Evolutionary conservation across 257 asterid genomes (phyloP).

Genomic region (Fraxinus cuspidata): DNA sequence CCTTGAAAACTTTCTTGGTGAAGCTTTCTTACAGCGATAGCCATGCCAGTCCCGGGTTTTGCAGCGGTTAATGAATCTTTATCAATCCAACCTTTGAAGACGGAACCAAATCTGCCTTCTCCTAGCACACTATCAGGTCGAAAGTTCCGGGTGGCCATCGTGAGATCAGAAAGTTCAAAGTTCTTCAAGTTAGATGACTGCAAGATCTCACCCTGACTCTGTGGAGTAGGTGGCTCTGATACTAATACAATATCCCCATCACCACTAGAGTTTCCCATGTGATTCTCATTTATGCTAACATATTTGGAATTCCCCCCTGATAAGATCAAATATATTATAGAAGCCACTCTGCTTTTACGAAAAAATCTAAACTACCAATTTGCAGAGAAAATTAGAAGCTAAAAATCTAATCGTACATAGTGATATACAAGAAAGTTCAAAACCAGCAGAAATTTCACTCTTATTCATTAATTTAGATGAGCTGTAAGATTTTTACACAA

Average conservation of each 20-base stretch:
- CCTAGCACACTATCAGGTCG: constrained; percentile 84
- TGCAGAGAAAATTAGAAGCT: no score
- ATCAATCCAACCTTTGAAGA: constrained; percentile 91
- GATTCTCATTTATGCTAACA: constrained; percentile 47
- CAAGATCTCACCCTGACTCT: constrained; percentile 89
- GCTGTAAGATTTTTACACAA: no score
- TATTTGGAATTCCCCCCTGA: constrained; percentile 54
- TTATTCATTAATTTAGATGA: no score
- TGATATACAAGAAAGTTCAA: no score
- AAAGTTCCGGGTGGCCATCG: constrained; percentile 74
- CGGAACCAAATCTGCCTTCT: constrained; percentile 89
- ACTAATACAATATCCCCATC: constrained; percentile 41
- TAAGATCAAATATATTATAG: constrained; percentile 4
- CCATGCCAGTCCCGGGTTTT: constrained; percentile 75
- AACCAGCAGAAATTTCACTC: no score
- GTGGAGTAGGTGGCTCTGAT: constrained; percentile 50
- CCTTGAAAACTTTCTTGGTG: constrained; percentile 77
- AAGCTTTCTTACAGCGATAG: constrained; percentile 79
- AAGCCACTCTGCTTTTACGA: background rate
- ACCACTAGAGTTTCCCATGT: constrained; percentile 38
- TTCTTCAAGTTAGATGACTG: constrained; percentile 69
- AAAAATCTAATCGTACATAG: no score
- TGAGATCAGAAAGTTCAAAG: constrained; percentile 65
- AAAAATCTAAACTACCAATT: no score
- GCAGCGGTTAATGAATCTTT: constrained; percentile 60